Evolutionary conservation across 2,329 filamentous ascomycete species (phyloP).

Genomic region (Cryphonectria carpinicola): DNA sequence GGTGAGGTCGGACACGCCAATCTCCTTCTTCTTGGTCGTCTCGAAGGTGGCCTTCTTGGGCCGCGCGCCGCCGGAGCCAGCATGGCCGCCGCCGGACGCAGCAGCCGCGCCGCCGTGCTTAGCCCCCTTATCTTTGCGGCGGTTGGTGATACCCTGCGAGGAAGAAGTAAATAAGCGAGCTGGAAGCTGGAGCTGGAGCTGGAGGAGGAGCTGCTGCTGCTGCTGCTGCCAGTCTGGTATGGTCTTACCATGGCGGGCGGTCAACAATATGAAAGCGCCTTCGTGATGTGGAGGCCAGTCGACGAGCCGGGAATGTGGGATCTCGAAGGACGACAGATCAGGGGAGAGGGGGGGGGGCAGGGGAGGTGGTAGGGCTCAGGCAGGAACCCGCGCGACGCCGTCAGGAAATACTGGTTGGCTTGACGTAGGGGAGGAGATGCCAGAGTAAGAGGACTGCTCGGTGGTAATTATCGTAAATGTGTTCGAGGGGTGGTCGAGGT

Average conservation of each 20-base stretch:
- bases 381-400: constrained; percentile 18
- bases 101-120: constrained; percentile 47
- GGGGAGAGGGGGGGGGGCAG: constrained; percentile 17
- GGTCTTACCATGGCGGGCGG: constrained; percentile 28
- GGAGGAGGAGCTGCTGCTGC: too few relatives aligned
- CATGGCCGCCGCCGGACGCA: constrained; percentile 45
- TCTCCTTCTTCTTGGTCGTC: constrained; percentile 97
- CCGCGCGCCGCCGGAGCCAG: constrained; percentile 56
- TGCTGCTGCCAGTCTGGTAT: not conserved
- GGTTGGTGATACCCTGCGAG: constrained; percentile 52
- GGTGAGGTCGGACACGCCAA: constrained; percentile 96
- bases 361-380: constrained; percentile 15
- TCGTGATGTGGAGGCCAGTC: constrained; percentile 12
- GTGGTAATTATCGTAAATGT: constrained; percentile 1
- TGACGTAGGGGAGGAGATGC: constrained; percentile 10
- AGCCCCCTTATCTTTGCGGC: constrained; percentile 52
- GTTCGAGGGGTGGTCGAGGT: not conserved
- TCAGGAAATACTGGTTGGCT: constrained; percentile 7
- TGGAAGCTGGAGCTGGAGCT: constrained; percentile 2
- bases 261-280: constrained; percentile 4
- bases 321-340: constrained; percentile 16
- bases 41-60: constrained; percentile 97
- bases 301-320: not conserved
- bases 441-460: constrained; percentile 2
- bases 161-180: constrained; percentile 14